Conservation (phyloP, 164 flowering plant genomes). For the Vitis rupestris region DNA sequence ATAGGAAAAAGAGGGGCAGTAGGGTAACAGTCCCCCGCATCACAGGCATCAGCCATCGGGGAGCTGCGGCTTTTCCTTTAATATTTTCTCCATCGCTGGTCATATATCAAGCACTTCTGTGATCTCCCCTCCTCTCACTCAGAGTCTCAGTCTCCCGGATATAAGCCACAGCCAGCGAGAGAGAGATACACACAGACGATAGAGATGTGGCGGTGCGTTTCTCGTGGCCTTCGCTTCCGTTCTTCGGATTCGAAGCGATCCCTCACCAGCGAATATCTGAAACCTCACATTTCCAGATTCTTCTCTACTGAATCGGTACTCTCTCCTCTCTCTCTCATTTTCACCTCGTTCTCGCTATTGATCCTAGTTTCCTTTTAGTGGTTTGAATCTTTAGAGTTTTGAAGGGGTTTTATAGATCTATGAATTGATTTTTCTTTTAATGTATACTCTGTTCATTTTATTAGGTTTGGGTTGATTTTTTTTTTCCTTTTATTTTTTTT, state of each 20-base stretch:
- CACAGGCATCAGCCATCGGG: too few relatives aligned
- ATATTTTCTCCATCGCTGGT: too few relatives aligned
- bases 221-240: slow-evolving; percentile 47
- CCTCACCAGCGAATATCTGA: slow-evolving; percentile 25
- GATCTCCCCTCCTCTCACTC: not conserved
- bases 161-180: not conserved
- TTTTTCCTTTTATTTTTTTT: too few relatives aligned
- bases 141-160: not conserved
- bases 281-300: slow-evolving; percentile 49
- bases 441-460: too few relatives aligned
- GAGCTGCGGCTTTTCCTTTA: too few relatives aligned
- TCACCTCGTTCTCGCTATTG: not conserved
- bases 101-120: not conserved
- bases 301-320: slow-evolving; percentile 62
- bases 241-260: slow-evolving; percentile 34
- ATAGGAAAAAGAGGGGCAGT: not conserved
- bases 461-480: too few relatives aligned
- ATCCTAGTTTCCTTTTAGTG: not conserved
- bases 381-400: too few relatives aligned
- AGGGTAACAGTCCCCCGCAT: not conserved
- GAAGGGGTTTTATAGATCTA: not conserved
- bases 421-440: not conserved
- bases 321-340: slow-evolving; percentile 1
- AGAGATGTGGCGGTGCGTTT: slow-evolving; percentile 84
- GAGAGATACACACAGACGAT: not conserved